Percentiles rank a stretch among this genome's conserved stretches.
Evolutionary conservation across 345 rosid species (phyloP).

Genomic region (Raphanus sativus): DNA sequence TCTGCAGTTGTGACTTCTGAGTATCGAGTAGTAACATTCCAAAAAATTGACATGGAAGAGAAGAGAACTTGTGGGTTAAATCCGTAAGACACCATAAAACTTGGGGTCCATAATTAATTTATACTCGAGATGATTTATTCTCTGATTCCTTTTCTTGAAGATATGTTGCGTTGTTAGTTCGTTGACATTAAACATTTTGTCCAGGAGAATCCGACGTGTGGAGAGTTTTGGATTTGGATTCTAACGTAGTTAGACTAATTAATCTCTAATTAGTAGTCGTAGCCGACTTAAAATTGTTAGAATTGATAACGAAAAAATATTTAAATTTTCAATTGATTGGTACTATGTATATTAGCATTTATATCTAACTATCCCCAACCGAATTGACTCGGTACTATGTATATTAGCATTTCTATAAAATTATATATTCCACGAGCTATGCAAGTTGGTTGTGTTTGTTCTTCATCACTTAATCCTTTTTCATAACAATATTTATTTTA

Average conservation of each 20-base stretch:
- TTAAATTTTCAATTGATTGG: constrained; percentile 19
- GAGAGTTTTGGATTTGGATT: constrained; percentile 32
- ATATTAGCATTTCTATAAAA: constrained; percentile 2
- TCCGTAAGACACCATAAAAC: not conserved
- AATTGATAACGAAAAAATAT: not conserved
- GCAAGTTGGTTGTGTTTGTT: constrained; percentile 24
- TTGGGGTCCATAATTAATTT: constrained; percentile 6
- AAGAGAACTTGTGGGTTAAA: constrained; percentile 3
- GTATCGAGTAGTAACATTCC: constrained; percentile 3
- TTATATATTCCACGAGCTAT: constrained; percentile 23
- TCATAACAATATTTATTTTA: not conserved
- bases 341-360: too few relatives aligned
- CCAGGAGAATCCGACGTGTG: constrained; percentile 37
- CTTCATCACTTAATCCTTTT: not conserved
- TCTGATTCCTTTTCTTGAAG: constrained; percentile 6
- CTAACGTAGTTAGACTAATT: constrained; percentile 18
- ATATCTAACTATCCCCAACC: not conserved
- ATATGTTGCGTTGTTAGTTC: constrained; percentile 15
- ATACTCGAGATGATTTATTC: constrained; percentile 18
- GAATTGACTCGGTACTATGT: constrained; percentile 37
- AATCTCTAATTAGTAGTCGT: constrained; percentile 16
- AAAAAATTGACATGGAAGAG: not conserved
- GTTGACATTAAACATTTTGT: constrained; percentile 32
- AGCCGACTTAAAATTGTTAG: constrained; percentile 20
- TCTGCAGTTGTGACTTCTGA: constrained; percentile 2